Base-by-base conservation (phyloP, 176 grass and related monocot genomes). In the Phoenix roebelenii region DNA sequence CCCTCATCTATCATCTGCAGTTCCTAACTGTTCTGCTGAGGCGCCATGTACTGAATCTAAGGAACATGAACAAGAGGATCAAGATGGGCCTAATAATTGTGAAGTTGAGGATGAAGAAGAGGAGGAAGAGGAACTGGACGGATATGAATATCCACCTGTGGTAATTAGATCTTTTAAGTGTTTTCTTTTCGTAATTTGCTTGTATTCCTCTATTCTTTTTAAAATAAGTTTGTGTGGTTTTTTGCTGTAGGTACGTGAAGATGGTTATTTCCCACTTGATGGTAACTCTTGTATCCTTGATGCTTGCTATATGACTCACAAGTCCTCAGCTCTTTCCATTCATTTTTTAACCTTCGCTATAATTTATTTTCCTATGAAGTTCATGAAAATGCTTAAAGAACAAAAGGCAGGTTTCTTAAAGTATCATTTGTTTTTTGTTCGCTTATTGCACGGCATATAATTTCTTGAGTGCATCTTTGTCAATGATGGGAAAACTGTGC, bases 71-170 rank as follows among this genome's bases (percentile, higher is more conserved):
- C 52, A 55, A 3, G 18, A 15, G 51, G 82, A 89, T 69, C 82
- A 70, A 50, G 64, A 66, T 65, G 75, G 58, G n/a, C 22, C 53
- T 32, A 63, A 82, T 52, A 78, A 73, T 58, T 81, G 58, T 25
- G 82, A 82, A 25, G 75, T 60, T 61, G 82, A 85, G 51, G 82
- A 85, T 64, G 81, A 60, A 57, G 81, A 81, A 54, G 81, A 89
- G 0, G 77, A 89, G n/a, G 78, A 86, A 75, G 81, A 80, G 55
- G 83, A 82, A 63, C 66, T 66, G 15, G 82, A 89, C 73, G 78
- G 71, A 58, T 85, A 82, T 70, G 86, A 82, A 61, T 85, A 67
- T 69, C 78, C 78, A 54, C 30, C 58, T 54, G 61, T 76, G 78
- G 76, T 89, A 89, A 62, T 60, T 18, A 35, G 7, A 60, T n/a